These are phyloP conservation scores for Penicillium griseofulvum DNA, from an alignment of 2,329 filamentous ascomycete species.

Conservation along the genomic window DNA sequence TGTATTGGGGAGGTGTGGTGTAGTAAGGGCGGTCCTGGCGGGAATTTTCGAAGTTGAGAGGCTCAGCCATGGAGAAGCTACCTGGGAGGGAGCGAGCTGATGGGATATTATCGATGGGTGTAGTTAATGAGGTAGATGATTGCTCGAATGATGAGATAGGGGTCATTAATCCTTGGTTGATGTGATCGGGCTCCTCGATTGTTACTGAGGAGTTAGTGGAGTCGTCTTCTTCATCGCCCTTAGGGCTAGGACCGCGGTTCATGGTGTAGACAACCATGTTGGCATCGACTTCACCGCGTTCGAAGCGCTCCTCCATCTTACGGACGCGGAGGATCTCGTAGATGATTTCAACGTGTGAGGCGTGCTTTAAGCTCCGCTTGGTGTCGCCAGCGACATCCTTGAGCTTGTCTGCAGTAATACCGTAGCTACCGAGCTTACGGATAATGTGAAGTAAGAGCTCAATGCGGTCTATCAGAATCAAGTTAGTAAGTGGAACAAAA, in stretches of 20 bases:
- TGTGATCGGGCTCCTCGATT: slow-evolving; percentile 28
- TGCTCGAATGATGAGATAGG: slow-evolving; percentile 28
- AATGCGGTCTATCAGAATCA: slow-evolving; percentile 30
- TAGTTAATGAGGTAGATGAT: slow-evolving; percentile 20
- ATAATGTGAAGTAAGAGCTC: slow-evolving; percentile 43
- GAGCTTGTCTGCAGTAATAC: slow-evolving; percentile 40
- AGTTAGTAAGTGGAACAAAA: slow-evolving; percentile 1
- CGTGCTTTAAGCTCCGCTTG: slow-evolving; percentile 38
- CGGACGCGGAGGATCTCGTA: slow-evolving; percentile 44
- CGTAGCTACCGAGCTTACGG: slow-evolving; percentile 35
- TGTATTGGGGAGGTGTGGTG: slow-evolving; percentile 27
- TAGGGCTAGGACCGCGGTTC: slow-evolving; percentile 36
- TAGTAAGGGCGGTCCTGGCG: slow-evolving; percentile 32
- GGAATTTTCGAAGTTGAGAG: slow-evolving; percentile 27
- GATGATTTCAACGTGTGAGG: slow-evolving; percentile 37
- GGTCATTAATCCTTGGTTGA: slow-evolving; percentile 27
- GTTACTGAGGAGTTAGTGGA: slow-evolving; percentile 20
- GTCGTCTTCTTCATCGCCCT: slow-evolving; percentile 34
- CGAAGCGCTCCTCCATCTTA: slow-evolving; percentile 41
- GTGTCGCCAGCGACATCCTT: slow-evolving; percentile 42
- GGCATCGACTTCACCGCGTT: slow-evolving; percentile 41
- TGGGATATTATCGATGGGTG: slow-evolving; percentile 25
- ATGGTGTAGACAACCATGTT: slow-evolving; percentile 39
- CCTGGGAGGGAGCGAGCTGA: slow-evolving; percentile 22
- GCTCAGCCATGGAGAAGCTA: slow-evolving; percentile 31